Evolutionary conservation across 1,284 basidiomycete species (phyloP), one percentile per base, ranked within the genome.

Genomic region (Leccinum subrobustum): DNA sequence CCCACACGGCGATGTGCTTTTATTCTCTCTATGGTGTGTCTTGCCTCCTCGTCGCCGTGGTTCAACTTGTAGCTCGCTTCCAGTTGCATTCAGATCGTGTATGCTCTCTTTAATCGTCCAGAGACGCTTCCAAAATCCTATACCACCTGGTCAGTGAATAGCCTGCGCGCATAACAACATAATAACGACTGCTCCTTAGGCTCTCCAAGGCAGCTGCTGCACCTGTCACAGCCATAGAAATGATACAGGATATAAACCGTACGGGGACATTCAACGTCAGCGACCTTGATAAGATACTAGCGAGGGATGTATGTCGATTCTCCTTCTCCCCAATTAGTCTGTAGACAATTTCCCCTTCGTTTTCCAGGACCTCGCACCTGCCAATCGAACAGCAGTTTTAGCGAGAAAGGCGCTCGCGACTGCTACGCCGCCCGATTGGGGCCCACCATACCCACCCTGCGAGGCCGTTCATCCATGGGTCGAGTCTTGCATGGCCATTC

Each of bases 31-130:
- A 2, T 91, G 90, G 88, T 91, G 67, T 23, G 81, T 18, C 23
- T 16, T 11, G 8, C 12, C 55, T 44, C 8, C 20, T 14, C 50
- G 47, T 39, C 9, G n/a, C 37, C 11, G 11, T 50, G 33, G 42
- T 23, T 31, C 20, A n/a, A 11, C 18, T 54, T 25, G 14, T 64
- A 31, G 63, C 61, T 25, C 52, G 39, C 52, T 51, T 53, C 27
- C n/a, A 89, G 88, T 18, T 96, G 90, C 69, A 90, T 89, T 8
- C 95, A 97, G 75, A 96, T 97, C 72, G 83, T 96, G 77, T 96
- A 93, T 72, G 88, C 83, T 0, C 94, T 90, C 76, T 79, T 96
- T 31, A 74, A 93, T 33, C 81, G 89, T 27, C 94, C 93, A 7
- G 93, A 95, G 62, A 92, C 93, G 0, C 85, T 96, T 29, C 88